Conservation (phyloP, 2,329 filamentous ascomycete genomes). For the Pseudopithomyces chartarum region DNA sequence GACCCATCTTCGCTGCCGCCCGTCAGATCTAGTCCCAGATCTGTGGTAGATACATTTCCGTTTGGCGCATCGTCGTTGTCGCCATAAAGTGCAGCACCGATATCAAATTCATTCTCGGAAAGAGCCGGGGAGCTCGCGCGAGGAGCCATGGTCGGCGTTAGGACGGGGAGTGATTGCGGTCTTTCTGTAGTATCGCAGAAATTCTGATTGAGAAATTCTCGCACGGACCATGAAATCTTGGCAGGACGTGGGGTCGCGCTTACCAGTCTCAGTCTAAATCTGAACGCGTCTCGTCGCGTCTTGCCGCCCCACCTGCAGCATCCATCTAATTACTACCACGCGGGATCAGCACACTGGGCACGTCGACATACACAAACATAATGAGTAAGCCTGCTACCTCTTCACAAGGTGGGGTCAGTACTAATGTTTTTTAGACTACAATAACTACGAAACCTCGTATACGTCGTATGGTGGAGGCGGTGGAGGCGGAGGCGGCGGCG, state of each 20-base stretch:
- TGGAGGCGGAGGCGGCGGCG: constrained; percentile 64
- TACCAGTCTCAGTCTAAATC: neutral
- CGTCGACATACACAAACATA: neutral
- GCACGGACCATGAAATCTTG: constrained; percentile 36
- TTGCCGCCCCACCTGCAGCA: constrained; percentile 17
- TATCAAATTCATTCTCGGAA: constrained; percentile 92
- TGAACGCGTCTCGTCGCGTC: constrained; percentile 33
- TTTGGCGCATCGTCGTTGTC: constrained; percentile 57
- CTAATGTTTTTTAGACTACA: constrained; percentile 36
- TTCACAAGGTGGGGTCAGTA: neutral
- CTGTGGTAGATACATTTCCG: constrained; percentile 42
- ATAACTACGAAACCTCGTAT: constrained; percentile 54
- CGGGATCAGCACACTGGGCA: neutral
- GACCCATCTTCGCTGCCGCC: constrained; percentile 61
- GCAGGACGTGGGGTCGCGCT: constrained; percentile 33
- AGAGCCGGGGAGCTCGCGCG: constrained; percentile 78
- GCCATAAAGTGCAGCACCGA: constrained; percentile 76
- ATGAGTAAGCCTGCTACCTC: constrained; percentile 24
- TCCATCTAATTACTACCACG: neutral
- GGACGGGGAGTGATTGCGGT: neutral
- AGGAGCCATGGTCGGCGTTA: constrained; percentile 64
- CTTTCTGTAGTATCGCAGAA: neutral
- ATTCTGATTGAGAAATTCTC: constrained; percentile 23
- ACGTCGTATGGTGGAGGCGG: constrained; percentile 62
- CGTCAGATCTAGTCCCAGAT: constrained; percentile 42